phyloP scores from a whole-genome alignment of 1,284 basidiomycete species.

The Macrocystidia cucumis region DNA sequence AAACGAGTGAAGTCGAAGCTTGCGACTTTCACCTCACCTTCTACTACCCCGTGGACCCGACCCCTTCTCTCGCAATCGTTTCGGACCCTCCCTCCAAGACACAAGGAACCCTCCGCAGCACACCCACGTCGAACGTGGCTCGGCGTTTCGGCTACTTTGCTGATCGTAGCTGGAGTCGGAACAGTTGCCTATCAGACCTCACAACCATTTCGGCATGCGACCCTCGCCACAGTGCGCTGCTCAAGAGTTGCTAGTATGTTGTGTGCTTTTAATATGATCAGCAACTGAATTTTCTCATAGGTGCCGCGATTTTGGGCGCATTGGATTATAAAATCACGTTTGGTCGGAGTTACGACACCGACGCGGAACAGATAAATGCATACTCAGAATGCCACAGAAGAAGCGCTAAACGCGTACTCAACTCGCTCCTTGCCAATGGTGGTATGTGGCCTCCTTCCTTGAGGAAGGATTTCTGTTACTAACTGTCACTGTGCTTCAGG shows the following conservation, averaged over 20 bases:
- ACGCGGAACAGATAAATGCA: slow-evolving; percentile 47
- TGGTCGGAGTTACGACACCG: slow-evolving; percentile 45
- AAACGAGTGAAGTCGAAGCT: too few species aligned
- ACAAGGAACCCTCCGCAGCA: too few species aligned
- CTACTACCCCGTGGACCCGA: too few species aligned
- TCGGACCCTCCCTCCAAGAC: too few species aligned
- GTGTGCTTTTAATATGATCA: background rate
- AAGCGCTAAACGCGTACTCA: slow-evolving; percentile 71
- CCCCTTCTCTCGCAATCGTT: too few species aligned
- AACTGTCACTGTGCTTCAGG: slow-evolving; percentile 31
- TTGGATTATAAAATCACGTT: slow-evolving; percentile 86
- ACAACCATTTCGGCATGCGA: slow-evolving; percentile 56
- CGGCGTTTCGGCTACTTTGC: slow-evolving; percentile 21
- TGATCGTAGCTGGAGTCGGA: slow-evolving; percentile 29
- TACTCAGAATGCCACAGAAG: slow-evolving; percentile 76
- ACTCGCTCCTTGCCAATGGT: slow-evolving; percentile 83
- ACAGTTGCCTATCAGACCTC: slow-evolving; percentile 50
- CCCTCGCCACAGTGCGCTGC: slow-evolving; percentile 65
- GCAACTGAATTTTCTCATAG: slow-evolving; percentile 4
- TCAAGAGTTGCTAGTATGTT: slow-evolving; percentile 57
- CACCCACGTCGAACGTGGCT: slow-evolving; percentile 27
- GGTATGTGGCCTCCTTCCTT: slow-evolving; percentile 30
- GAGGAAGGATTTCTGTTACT: background rate
- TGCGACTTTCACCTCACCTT: too few species aligned
- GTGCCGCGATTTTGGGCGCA: slow-evolving; percentile 54